A percentile compares a stretch with the other conserved stretches of the same genome.
phyloP scores from a whole-genome alignment of 2,329 filamentous ascomycete genomes.

The Neospermospora avenae region DNA sequence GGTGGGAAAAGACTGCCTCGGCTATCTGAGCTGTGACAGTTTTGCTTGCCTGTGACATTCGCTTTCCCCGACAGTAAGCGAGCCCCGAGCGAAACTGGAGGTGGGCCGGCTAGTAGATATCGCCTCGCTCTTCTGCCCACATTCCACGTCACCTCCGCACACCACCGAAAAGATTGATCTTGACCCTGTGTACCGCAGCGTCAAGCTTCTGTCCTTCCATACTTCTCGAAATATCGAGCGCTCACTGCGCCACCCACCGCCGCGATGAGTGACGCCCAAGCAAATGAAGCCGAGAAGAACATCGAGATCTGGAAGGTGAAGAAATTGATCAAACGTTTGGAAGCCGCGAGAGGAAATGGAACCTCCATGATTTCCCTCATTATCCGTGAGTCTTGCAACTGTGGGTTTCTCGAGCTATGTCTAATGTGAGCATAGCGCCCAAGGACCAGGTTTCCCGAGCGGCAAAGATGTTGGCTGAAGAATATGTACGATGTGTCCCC shows the following conservation, averaged over 20 bases:
- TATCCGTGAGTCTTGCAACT: slow-evolving; percentile 65
- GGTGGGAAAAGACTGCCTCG: too few species aligned
- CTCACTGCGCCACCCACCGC: slow-evolving; percentile 26
- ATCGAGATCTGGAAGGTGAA: slow-evolving; percentile 96
- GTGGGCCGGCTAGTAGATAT: too few species aligned
- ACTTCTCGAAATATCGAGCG: slow-evolving; percentile 16
- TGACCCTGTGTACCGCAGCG: slow-evolving; percentile 25
- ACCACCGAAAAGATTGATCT: slow-evolving; percentile 17
- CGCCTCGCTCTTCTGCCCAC: slow-evolving; percentile 8
- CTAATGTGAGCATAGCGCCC: slow-evolving; percentile 58
- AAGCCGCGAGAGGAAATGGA: slow-evolving; percentile 95
- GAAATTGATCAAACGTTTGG: slow-evolving; percentile 98
- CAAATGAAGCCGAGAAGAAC: slow-evolving; percentile 98
- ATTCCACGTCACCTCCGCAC: slow-evolving; percentile 17
- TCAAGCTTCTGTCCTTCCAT: slow-evolving; percentile 23
- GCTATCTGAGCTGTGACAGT: too few species aligned
- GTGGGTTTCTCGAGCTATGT: not conserved
- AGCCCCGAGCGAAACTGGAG: too few species aligned
- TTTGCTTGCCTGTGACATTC: too few species aligned
- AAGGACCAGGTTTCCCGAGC: slow-evolving; percentile 97
- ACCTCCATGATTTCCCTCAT: slow-evolving; percentile 99
- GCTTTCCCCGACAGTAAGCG: too few species aligned
- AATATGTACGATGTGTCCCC: slow-evolving; percentile 69
- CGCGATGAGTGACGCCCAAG: slow-evolving; percentile 84
- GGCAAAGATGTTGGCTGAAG: slow-evolving; percentile 99